Evolutionary conservation across 2,329 filamentous ascomycete species (phyloP).

Genomic region (Tricladium varicosporioides): DNA sequence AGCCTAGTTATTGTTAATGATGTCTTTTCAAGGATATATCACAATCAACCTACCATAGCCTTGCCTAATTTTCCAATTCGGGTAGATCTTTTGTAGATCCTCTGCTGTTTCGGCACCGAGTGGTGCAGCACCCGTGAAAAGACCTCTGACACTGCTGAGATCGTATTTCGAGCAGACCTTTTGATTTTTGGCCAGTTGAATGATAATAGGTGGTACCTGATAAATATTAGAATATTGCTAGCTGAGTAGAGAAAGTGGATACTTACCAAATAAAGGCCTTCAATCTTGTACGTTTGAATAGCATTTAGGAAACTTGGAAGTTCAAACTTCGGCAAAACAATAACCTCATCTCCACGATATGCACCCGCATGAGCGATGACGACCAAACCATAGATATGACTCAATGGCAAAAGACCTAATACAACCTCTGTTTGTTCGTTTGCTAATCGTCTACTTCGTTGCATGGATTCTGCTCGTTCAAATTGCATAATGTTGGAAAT

Average conservation of each 20-base stretch:
- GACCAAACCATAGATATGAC: slow-evolving; percentile 78
- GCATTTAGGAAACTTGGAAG: slow-evolving; percentile 60
- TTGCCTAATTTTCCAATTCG: slow-evolving; percentile 53
- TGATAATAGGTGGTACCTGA: slow-evolving; percentile 77
- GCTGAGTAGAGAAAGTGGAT: slow-evolving; percentile 36
- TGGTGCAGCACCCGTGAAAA: slow-evolving; percentile 78
- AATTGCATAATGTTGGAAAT: slow-evolving; percentile 63
- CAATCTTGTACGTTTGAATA: slow-evolving; percentile 69
- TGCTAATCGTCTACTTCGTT: slow-evolving; percentile 50
- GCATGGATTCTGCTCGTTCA: slow-evolving; percentile 44
- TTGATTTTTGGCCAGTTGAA: slow-evolving; percentile 67
- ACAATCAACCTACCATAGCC: slow-evolving; percentile 58
- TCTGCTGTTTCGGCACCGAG: slow-evolving; percentile 70
- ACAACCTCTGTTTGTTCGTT: slow-evolving; percentile 21
- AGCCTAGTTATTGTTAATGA: slow-evolving; percentile 41
- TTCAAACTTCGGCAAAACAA: slow-evolving; percentile 76
- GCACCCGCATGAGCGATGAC: slow-evolving; percentile 64
- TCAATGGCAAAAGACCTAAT: slow-evolving; percentile 81
- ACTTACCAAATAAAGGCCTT: slow-evolving; percentile 62
- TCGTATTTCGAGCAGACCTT: slow-evolving; percentile 62
- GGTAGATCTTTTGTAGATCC: slow-evolving; percentile 44
- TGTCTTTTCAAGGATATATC: neutral
- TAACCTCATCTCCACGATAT: slow-evolving; percentile 70
- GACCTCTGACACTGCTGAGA: slow-evolving; percentile 60
- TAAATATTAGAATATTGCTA: slow-evolving; percentile 58